Base-by-base conservation (phyloP, 441 rosid genomes). In the Pelargonium cotyledonis region DNA sequence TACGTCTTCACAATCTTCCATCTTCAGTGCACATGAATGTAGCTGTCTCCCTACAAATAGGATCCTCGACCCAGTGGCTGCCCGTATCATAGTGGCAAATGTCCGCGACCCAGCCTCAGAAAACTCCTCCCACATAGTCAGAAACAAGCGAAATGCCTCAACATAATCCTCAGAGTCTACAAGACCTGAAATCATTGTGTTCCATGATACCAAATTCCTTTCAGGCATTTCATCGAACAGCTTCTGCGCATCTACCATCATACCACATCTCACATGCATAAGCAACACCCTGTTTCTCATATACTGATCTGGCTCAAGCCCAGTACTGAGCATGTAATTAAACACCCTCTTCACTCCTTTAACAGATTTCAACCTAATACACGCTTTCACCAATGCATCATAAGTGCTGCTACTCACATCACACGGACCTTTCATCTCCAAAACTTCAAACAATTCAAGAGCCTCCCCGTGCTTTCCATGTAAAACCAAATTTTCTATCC, bases 161-260 rank as follows among this genome's bases (percentile, higher is more conserved):
- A 75, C 5, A 63, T 85, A 84, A n/a, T 82, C 84, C 61, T 95
- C 95, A 7, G 77, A 68, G 40, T 83, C 95, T 29, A 88, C 90
- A 60, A 82, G 83, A 49, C 93, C 97, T 0, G 75, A 63, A 66
- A 88, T 82, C 19, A 93, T 85, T 31, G 76, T 87, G 72, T 75
- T 83, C 87, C 92, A 91, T 14, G 98, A 75, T 65, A 80, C 83
- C 66, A 89, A 64, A 82, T 87, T 82, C 80, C 81, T 89, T n/a
- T 86, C 86, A n/a, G 86, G 88, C 93, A 93, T 89, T 78, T 85
- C 88, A 67, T 83, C 95, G 65, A 93, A 93, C 73, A 87, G 65
- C 11, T 51, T 81, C 35, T 86, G 88, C 0, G 97, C 98, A 35
- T 86, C 86, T 0, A 80, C 68, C 81, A 88, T 85, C 95, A 86